Percentiles rank a stretch among this genome's conserved stretches.
Evolutionary conservation across 2,329 filamentous ascomycete genomes (phyloP).

Genomic region (Bimuria novae-zelandiae): DNA sequence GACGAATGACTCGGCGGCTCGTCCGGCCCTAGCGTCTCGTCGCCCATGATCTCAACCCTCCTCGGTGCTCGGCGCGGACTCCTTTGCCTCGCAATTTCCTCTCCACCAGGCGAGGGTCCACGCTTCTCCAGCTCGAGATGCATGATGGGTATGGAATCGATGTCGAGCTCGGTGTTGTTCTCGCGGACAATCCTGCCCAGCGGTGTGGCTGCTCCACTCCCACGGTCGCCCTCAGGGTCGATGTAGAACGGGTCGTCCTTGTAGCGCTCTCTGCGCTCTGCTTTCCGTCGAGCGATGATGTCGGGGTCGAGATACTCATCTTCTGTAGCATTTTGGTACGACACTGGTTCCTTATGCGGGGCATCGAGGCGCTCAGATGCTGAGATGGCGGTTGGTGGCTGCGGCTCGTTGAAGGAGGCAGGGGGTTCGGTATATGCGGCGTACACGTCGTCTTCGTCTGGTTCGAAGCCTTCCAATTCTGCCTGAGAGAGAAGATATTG

Average conservation of each 20-base stretch:
- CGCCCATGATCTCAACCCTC: constrained; percentile 52
- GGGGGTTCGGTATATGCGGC: constrained; percentile 53
- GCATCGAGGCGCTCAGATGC: constrained; percentile 52
- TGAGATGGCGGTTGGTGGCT: constrained; percentile 29
- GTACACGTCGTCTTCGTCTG: constrained; percentile 52
- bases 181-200: constrained; percentile 72
- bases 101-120: constrained; percentile 22
- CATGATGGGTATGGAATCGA: constrained; percentile 96
- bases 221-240: constrained; percentile 51
- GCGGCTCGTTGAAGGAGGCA: constrained; percentile 24
- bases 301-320: constrained; percentile 69
- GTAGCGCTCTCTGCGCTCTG: constrained; percentile 79
- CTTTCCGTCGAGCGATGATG: constrained; percentile 72
- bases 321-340: constrained; percentile 54
- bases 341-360: constrained; percentile 41
- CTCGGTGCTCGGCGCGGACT: constrained; percentile 40
- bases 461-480: constrained; percentile 50
- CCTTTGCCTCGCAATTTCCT: constrained; percentile 25
- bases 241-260: constrained; percentile 98
- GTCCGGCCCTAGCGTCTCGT: constrained; percentile 52
- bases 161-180: constrained; percentile 78
- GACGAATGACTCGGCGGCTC: constrained; percentile 27
- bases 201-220: constrained; percentile 71
- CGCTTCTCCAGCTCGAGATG: constrained; percentile 72
- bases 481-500: constrained; percentile 64